Conservation (phyloP, 2,329 filamentous ascomycete genomes). For the Xylariales sp. region DNA sequence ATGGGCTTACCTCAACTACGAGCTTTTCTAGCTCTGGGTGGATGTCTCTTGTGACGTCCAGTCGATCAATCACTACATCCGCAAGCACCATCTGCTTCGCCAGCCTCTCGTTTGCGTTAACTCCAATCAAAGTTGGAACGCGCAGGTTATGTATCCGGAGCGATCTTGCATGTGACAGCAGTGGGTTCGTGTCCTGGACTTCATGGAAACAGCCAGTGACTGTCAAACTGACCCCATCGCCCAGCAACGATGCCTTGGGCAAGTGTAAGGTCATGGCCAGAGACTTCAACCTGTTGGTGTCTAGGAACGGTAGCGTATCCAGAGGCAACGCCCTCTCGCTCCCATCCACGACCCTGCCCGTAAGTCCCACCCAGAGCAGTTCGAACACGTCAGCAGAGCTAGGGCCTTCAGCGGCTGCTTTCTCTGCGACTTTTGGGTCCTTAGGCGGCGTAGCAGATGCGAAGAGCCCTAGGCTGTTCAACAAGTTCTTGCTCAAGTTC, state of each 20-base stretch:
- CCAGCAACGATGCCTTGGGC: constrained; percentile 66
- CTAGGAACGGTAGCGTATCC: constrained; percentile 29
- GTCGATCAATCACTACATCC: constrained; percentile 57
- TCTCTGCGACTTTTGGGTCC: constrained; percentile 6
- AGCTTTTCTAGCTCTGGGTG: constrained; percentile 54
- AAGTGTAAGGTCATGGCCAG: constrained; percentile 52
- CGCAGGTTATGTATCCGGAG: constrained; percentile 53
- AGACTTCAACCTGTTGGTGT: constrained; percentile 32
- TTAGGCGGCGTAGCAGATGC: constrained; percentile 1
- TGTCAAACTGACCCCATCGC: constrained; percentile 53
- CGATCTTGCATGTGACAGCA: constrained; percentile 23
- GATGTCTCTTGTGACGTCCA: constrained; percentile 40
- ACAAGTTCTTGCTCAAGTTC: constrained; percentile 60
- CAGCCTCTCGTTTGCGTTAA: constrained; percentile 66
- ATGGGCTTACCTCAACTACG: constrained; percentile 53
- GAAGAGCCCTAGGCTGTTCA: constrained; percentile 38
- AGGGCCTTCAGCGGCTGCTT: constrained; percentile 10
- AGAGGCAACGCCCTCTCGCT: constrained; percentile 20
- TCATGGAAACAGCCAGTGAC: constrained; percentile 36
- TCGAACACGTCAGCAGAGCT: constrained; percentile 28
- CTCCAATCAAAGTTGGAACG: constrained; percentile 65
- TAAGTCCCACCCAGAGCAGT: constrained; percentile 31
- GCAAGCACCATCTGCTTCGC: constrained; percentile 63
- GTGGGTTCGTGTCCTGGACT: constrained; percentile 20
- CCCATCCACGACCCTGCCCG: constrained; percentile 28